These are phyloP conservation scores for Agrocybe praecox DNA, from an alignment of 768 basidiomycete genomes.

Conservation along the genomic window DNA sequence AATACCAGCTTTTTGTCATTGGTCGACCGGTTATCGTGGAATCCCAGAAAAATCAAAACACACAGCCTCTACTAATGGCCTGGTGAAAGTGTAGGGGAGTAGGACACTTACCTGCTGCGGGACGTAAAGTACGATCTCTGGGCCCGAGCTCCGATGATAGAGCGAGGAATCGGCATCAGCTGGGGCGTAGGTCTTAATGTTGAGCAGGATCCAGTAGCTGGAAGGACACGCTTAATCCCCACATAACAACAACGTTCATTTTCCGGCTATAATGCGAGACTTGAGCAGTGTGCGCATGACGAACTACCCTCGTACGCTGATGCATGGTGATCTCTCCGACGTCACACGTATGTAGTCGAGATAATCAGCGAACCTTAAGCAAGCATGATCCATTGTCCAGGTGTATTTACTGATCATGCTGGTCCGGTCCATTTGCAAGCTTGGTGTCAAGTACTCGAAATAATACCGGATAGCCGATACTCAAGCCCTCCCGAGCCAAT, in stretches of 20 bases:
- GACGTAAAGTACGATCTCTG: too few relatives aligned
- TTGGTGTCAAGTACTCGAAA: neutral
- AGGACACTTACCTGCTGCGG: too few relatives aligned
- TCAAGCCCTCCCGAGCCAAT: neutral
- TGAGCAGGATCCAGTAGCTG: neutral
- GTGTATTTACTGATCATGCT: neutral
- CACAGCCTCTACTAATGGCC: too few relatives aligned
- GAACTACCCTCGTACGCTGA: neutral
- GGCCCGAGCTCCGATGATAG: neutral
- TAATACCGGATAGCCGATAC: neutral
- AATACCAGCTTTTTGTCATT: too few relatives aligned
- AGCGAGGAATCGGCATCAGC: neutral
- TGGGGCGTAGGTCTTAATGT: neutral
- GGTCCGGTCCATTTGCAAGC: neutral
- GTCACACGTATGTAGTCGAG: neutral
- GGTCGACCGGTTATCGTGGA: too few relatives aligned
- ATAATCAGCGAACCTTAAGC: neutral
- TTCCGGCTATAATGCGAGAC: slow-evolving; percentile 1
- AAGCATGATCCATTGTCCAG: neutral
- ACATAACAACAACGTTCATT: neutral
- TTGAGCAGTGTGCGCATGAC: neutral
- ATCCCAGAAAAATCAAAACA: too few relatives aligned
- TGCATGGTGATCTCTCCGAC: neutral
- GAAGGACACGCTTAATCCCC: neutral
- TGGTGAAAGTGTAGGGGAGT: too few relatives aligned